Percentiles rank a stretch among this genome's conserved stretches.
Evolutionary conservation across 2,329 filamentous ascomycete genomes (phyloP).

Genomic region (Fusarium coffeatum): DNA sequence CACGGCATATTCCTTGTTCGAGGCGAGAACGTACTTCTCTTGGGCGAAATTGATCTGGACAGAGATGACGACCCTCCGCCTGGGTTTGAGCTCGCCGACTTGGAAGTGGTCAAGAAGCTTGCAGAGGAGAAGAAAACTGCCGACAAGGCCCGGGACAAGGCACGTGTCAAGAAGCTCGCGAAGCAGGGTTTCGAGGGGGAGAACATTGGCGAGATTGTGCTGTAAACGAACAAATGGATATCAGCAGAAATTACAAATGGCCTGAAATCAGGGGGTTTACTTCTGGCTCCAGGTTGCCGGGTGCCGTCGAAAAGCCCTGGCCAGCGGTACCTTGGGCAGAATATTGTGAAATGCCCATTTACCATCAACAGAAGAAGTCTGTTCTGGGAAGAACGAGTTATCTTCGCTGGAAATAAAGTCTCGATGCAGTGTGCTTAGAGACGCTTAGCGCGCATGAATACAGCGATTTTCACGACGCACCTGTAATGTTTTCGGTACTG

Average conservation of each 20-base stretch:
- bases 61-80: slow-evolving; percentile 90
- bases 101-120: slow-evolving; percentile 76
- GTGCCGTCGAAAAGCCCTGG: slow-evolving; percentile 29
- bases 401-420: slow-evolving; percentile 12
- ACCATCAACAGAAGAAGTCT: slow-evolving; percentile 16
- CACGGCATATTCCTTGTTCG: slow-evolving; percentile 91
- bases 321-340: slow-evolving; percentile 59
- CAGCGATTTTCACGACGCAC: slow-evolving; percentile 21
- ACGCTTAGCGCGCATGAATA: slow-evolving; percentile 36
- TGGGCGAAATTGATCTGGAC: slow-evolving; percentile 97
- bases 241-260: slow-evolving; percentile 14
- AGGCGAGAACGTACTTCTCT: slow-evolving; percentile 94
- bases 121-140: slow-evolving; percentile 77
- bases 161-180: slow-evolving; percentile 75
- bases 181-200: slow-evolving; percentile 90
- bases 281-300: slow-evolving; percentile 10
- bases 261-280: slow-evolving; percentile 3
- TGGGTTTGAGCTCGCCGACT: slow-evolving; percentile 73
- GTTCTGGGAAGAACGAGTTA: slow-evolving; percentile 8
- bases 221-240: slow-evolving; percentile 56
- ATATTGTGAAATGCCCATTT: slow-evolving; percentile 72
- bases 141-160: slow-evolving; percentile 80
- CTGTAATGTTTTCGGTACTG: not conserved
- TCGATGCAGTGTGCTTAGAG: slow-evolving; percentile 28
- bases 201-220: slow-evolving; percentile 77